A percentile compares a stretch with the other conserved stretches of the same genome.
These are phyloP conservation scores for Leishmania mexicana DNA, from an alignment of 208 protist genomes.

Conservation along the genomic window DNA sequence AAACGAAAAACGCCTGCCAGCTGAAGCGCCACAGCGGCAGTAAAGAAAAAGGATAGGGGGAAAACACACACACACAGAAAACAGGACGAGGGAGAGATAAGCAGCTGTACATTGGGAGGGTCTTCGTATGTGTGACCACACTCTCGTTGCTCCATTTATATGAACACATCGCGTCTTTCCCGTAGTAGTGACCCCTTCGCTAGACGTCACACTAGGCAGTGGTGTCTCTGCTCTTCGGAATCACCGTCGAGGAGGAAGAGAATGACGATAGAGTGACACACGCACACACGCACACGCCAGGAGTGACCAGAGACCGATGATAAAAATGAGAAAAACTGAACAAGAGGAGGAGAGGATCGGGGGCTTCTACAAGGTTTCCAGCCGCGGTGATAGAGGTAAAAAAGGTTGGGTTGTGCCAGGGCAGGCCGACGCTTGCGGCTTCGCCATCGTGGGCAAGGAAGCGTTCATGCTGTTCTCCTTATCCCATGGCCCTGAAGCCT, in stretches of 20 bases:
- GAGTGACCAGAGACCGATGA: neutral
- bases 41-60: neutral
- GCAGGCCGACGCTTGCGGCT: neutral
- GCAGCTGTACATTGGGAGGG: neutral
- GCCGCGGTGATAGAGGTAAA: neutral
- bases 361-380: constrained; percentile 1
- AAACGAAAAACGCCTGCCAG: neutral
- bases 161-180: neutral
- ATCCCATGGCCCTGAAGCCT: neutral
- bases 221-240: neutral
- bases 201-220: neutral
- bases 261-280: neutral
- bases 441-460: neutral
- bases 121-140: neutral
- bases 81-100: neutral
- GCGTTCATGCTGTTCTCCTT: neutral
- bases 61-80: neutral
- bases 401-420: neutral
- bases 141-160: neutral
- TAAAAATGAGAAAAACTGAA: neutral
- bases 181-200: neutral
- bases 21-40: neutral
- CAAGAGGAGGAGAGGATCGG: neutral
- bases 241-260: neutral
- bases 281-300: neutral